These are phyloP conservation scores for Ocimum tenuiflorum DNA, from an alignment of 257 asterid genomes.

Conservation along the genomic window DNA sequence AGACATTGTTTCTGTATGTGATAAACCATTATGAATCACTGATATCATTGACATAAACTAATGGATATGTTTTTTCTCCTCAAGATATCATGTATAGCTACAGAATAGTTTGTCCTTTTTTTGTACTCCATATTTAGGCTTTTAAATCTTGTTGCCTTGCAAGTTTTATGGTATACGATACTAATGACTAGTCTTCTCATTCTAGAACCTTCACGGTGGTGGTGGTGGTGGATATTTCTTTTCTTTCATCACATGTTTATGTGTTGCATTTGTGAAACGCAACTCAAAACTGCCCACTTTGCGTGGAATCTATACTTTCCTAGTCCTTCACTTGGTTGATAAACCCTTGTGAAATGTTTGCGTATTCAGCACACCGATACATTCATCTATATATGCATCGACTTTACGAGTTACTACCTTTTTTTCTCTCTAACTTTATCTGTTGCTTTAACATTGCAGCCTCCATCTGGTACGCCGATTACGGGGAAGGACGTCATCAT, in stretches of 20 bases:
- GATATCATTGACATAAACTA: neutral
- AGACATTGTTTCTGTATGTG: too few relatives aligned
- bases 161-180: too few relatives aligned
- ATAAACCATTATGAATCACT: neutral
- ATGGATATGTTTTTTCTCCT: neutral
- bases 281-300: neutral
- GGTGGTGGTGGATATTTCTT: neutral
- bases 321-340: too few relatives aligned
- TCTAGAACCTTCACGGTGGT: too few relatives aligned
- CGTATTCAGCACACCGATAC: neutral
- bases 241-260: neutral
- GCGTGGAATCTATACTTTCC: neutral
- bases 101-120: neutral
- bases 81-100: neutral
- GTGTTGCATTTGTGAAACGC: neutral
- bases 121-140: neutral
- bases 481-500: conserved; percentile 46
- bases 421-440: neutral
- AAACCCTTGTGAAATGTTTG: neutral
- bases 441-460: conserved; percentile 39
- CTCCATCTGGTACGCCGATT: conserved; percentile 56
- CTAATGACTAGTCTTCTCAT: neutral
- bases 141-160: too few relatives aligned
- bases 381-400: neutral
- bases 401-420: neutral